Evolutionary conservation across 148 eudicot genomes (phyloP).

Genomic region (Bassia scoparia): DNA sequence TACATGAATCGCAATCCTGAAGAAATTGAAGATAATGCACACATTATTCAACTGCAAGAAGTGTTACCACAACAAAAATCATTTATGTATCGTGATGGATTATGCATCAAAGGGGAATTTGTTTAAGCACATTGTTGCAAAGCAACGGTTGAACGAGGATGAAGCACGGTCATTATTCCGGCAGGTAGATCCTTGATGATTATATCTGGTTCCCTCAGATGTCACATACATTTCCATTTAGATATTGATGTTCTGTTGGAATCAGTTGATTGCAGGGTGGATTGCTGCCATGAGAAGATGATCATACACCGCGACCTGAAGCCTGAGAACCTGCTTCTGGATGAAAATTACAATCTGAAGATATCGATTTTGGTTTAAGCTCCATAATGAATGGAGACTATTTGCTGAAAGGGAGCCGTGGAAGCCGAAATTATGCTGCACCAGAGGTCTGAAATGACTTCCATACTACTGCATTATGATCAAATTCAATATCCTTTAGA

Average conservation of each 20-base stretch:
- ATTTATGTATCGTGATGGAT: slow-evolving; percentile 87
- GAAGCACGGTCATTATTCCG: slow-evolving; percentile 88
- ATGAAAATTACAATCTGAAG: slow-evolving; percentile 73
- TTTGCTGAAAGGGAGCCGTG: slow-evolving; percentile 88
- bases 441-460: slow-evolving; percentile 60
- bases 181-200: slow-evolving; percentile 50
- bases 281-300: slow-evolving; percentile 94
- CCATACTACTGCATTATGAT: background rate
- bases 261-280: slow-evolving; percentile 86
- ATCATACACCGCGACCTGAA: slow-evolving; percentile 94
- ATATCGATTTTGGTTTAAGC: slow-evolving; percentile 98
- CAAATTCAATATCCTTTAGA: too few relatives aligned
- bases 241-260: slow-evolving; percentile 1
- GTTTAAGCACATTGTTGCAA: slow-evolving; percentile 84
- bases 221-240: background rate
- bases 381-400: slow-evolving; percentile 90
- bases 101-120: slow-evolving; percentile 81
- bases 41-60: slow-evolving; percentile 83
- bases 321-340: slow-evolving; percentile 88
- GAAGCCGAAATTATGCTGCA: slow-evolving; percentile 98
- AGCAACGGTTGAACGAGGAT: slow-evolving; percentile 73
- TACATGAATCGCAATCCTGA: slow-evolving; percentile 75
- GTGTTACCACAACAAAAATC: slow-evolving; percentile 78
- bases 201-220: background rate
- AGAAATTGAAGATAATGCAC: slow-evolving; percentile 90